Base-by-base conservation (phyloP, 306 rosid species). In the Acacia crassicarpa region DNA sequence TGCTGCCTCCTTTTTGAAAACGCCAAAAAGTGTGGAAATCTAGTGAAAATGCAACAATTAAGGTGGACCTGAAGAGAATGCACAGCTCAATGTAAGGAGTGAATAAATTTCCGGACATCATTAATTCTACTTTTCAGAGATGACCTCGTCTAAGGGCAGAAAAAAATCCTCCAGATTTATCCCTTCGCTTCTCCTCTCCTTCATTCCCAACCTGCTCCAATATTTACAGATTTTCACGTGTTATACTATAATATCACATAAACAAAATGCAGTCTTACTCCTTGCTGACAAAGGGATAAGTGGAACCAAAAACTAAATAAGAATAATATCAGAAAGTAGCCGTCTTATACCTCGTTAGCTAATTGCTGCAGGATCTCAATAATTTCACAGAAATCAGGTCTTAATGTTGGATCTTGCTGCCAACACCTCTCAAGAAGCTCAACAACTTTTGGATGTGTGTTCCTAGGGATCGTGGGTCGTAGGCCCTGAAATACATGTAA, bases 351-450 rank as follows among this genome's bases (percentile, higher is more conserved):
- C 92, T 94, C 97, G 77, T 90, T 90, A 43, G 91, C 84, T 62
- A 90, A 72, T 77, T 88, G 87, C 87, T 87, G 90, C 83, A 94
- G 79, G 69, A 88, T 86, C 75, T 91, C 97, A n/a, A 89, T 90
- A 72, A 96, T 87, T 86, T 92, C 97, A 8, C 84, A 82, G 88
- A 96, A 96, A 85, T 96, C 94, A 0, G 99, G 98, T 83, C 98
- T 88, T 49, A 78, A 76, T 35, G 92, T 81, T 4, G 98, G 93
- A 77, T 94, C 99, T 83, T 91, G 91, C 89, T 90, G 97, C 99
- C 99, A 96, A 72, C 95, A 92, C 79, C 78, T 94, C 89, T 91
- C 95, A 69, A 96, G 94, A 65, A 96, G 87, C 84, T 89, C 95
- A 25, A 82, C 87, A 78, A 94, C 88, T 87, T 92, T 96, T 22